phyloP scores from a whole-genome alignment of 805 yeast species.

The Cyberlindnera samutprakarnensis region DNA sequence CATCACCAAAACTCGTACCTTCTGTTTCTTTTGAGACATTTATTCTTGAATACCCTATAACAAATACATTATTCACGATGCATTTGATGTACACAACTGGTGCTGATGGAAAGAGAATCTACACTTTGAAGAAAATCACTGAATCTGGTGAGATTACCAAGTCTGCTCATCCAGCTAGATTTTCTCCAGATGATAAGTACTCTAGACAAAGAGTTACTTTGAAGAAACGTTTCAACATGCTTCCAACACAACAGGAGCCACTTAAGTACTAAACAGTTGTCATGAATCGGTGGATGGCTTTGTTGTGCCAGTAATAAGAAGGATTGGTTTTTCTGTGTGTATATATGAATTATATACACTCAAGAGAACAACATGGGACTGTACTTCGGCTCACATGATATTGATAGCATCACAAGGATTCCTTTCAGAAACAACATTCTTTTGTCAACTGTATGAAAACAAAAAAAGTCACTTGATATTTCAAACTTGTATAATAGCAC shows the following conservation, averaged over 20 bases:
- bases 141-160: constrained; percentile 91
- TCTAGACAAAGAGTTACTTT: constrained; percentile 98
- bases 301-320: no score
- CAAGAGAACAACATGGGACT: no score
- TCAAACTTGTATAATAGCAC: no score
- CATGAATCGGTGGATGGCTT: no score
- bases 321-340: no score
- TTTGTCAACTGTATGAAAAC: no score
- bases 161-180: constrained; percentile 99
- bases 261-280: constrained; percentile 13
- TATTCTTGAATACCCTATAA: background rate
- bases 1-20: no score
- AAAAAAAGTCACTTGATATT: no score
- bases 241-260: constrained; percentile 67
- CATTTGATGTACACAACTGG: constrained; percentile 98
- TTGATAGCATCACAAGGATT: no score
- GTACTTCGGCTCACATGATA: no score
- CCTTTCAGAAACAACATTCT: no score
- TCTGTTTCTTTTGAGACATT: background rate
- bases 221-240: constrained; percentile 85
- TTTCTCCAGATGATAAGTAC: constrained; percentile 98
- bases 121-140: constrained; percentile 80
- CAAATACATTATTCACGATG: constrained; percentile 41
- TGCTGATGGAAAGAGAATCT: constrained; percentile 90
- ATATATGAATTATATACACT: no score